Base-by-base conservation (phyloP, 1,139 yeast species). In the Protomyces lactucae-debilis region DNA sequence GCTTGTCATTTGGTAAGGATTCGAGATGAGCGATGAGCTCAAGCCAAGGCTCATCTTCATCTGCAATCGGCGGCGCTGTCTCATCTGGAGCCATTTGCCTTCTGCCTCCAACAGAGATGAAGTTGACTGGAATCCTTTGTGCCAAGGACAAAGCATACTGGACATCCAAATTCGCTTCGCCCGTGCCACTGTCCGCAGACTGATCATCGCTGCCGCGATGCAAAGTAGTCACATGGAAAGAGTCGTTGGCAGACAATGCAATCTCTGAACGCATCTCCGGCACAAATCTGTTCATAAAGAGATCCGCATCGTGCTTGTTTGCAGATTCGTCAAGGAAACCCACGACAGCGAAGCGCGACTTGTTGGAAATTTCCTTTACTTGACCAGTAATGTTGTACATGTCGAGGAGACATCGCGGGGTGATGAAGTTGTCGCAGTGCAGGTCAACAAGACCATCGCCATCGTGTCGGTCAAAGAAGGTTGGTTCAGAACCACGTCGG, bases 111-210 rank as follows among this genome's bases (percentile, higher is more conserved):
- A 43, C 25, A 5, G 48, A 43, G 12, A 43, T 43, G 12, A 43
- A 43, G 21, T 43, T 23, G 10, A 43, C 14, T 43, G 48, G 48
- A 43, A 43, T 43, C 23, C 4, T n/a, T 10, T 57, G 52, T n/a
- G 52, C 53, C 35, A 57, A 39, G 5, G 61, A 25, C 12, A 46
- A 28, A 5, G 55, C 52, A 23, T 46, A 46, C 37, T 57, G 55
- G 6, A 57, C 55, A 39, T 57, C 61, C 12, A 57, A 53, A n/a
- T 36, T 48, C 21, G 61, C 52, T 35, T 57, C 61, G 10, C 46
- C 48, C 5, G 39, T 52, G 21, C 52, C 61, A 4, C 21, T 37
- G n/a, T 32, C 32, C 4, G 32, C 52, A n/a, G 55, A 43, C 25
- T 53, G 45, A 25, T 36, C 40, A 25, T 54, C 51, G 18, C 39